Percentiles rank a stretch among this genome's conserved stretches.
Evolutionary conservation across 2,329 filamentous ascomycete species (phyloP).

Genomic region (Cadophora sp.): DNA sequence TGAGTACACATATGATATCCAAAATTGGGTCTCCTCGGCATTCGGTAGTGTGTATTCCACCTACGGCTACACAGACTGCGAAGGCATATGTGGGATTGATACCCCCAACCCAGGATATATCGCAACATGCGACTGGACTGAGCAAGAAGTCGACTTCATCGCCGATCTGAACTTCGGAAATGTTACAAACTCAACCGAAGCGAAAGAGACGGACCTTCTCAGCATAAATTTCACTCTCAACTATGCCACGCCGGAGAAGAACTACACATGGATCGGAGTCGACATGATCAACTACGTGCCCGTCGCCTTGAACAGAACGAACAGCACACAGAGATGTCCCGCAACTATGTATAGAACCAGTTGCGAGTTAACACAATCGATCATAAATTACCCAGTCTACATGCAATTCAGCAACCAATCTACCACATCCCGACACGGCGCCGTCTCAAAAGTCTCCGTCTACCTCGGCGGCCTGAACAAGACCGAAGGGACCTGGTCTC

Average conservation of each 20-base stretch:
- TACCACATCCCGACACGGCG: not conserved
- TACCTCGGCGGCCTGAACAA: constrained; percentile 5
- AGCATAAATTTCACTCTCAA: not conserved
- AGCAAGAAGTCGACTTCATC: not conserved
- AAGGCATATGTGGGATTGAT: not conserved
- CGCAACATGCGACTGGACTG: constrained; percentile 1
- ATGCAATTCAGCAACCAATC: constrained; percentile 10
- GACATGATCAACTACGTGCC: not conserved
- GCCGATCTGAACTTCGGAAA: not conserved
- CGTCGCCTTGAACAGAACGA: not conserved
- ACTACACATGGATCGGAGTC: not conserved
- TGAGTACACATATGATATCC: not conserved
- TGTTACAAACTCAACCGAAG: not conserved
- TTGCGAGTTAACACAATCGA: not conserved
- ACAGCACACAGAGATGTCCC: not conserved
- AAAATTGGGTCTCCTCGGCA: not conserved
- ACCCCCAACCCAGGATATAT: not conserved
- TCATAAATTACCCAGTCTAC: constrained; percentile 3
- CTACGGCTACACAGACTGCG: not conserved
- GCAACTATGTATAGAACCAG: not conserved
- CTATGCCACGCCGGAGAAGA: not conserved
- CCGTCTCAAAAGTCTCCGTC: not conserved
- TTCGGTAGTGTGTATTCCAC: not conserved
- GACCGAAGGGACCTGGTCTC: not conserved
- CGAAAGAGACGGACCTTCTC: not conserved